Base-by-base conservation (phyloP, 108 stramenopile genomes). In the Cyclotella kingstonii region DNA sequence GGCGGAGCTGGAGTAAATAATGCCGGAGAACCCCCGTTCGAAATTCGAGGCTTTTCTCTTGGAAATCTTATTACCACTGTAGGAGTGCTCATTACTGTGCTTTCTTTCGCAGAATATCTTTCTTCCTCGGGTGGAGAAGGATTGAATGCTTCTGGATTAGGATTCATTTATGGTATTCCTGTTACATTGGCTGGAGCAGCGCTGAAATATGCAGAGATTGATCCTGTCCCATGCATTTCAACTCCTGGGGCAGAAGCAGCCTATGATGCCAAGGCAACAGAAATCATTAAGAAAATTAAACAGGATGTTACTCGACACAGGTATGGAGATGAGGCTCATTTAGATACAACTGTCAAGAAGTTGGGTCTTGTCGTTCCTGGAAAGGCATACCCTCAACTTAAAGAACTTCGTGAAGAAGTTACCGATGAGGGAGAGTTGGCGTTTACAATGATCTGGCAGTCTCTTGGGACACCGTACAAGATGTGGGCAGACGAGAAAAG, bases 141-240 rank as follows among this genome's bases (percentile, higher is more conserved):
- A 41, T 60, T 83, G 50, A 81, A 78, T 45, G 78, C 96, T 6
- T 93, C 91, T 31, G 95, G 95, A 30, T 60, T 98, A 63, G 97
- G 97, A 19, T 98, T 98, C 66, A 94, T 98, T 3, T 98, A 98
- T 75, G 97, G 97, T 23, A 96, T 98, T 63, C 97, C 97, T 30
- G 83, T 97, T 44, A 82, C 90, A 33, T 79, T 98, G 50, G 93
- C 94, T 22, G 97, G 97, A 6, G 86, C 91, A 25, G 92, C 97
- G 0, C 74, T 98, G 48, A 95, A 95, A 64, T 98, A 98, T 77
- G 97, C 97, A 47, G 95, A 98, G 74, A 94, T 98, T 49, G 80
- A 91, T 15, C 97, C 97, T 11, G 97, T 96, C 7, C 90, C 90
- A 3, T 81, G 82, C 72, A 66, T 80, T 69, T 62, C 77, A 7